These are phyloP conservation scores for Aspergillus sp. DNA, from an alignment of 2,329 filamentous ascomycete genomes.

Conservation along the genomic window DNA sequence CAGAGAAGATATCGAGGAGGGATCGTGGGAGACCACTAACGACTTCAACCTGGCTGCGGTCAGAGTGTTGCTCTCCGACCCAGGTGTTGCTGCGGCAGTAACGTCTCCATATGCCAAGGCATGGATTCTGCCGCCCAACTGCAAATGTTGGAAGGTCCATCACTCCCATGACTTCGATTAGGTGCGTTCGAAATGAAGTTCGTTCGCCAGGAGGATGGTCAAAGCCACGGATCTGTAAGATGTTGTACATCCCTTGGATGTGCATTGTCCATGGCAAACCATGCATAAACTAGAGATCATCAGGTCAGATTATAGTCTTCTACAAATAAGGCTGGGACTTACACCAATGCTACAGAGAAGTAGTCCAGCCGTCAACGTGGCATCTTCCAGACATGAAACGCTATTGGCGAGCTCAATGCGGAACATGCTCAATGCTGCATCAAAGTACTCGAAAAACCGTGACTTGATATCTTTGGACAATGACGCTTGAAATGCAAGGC, in stretches of 20 bases:
- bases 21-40: slow-evolving; percentile 24
- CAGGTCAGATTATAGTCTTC: no score
- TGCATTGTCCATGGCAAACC: slow-evolving; percentile 28
- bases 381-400: slow-evolving; percentile 17
- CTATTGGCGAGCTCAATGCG: slow-evolving; percentile 20
- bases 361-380: slow-evolving; percentile 23
- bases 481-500: slow-evolving; percentile 23
- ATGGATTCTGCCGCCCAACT: slow-evolving; percentile 18
- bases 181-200: slow-evolving; percentile 16
- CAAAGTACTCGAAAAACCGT: slow-evolving; percentile 24
- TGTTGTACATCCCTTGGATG: slow-evolving; percentile 26
- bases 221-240: slow-evolving; percentile 16
- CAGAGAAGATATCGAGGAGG: slow-evolving; percentile 22
- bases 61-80: not conserved
- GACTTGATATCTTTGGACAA: slow-evolving; percentile 8
- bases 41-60: slow-evolving; percentile 12
- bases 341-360: slow-evolving; percentile 28
- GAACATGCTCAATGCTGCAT: slow-evolving; percentile 20
- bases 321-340: slow-evolving; percentile 3
- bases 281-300: slow-evolving; percentile 17
- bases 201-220: not conserved
- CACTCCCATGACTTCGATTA: slow-evolving; percentile 27
- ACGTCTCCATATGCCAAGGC: slow-evolving; percentile 22
- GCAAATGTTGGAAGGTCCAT: slow-evolving; percentile 25
- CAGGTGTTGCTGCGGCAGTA: slow-evolving; percentile 14